Conservation (phyloP, 371 early-diverging fungal species). For the Apophysomyces variabilis region DNA sequence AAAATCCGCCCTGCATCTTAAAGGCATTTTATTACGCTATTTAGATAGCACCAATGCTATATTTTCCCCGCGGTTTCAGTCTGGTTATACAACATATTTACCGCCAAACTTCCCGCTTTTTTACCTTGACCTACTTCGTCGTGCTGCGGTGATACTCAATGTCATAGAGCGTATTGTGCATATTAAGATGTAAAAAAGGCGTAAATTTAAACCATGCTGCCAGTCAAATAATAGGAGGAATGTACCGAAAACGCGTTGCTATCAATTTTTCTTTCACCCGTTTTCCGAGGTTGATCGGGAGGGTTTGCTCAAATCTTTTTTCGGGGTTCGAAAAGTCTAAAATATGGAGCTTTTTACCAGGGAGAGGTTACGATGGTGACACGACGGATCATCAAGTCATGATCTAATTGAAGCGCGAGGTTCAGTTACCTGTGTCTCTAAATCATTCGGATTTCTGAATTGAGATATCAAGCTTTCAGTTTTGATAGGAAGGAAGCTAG, state of each 20-base stretch:
- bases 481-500: not conserved
- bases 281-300: not conserved
- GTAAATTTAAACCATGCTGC: too few species aligned
- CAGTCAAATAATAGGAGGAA: too few species aligned
- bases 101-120: not conserved
- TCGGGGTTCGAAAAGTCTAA: not conserved
- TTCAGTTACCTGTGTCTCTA: too few species aligned
- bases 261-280: not conserved
- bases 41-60: not conserved
- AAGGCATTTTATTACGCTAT: not conserved
- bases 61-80: slow-evolving; percentile 4
- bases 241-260: too few species aligned
- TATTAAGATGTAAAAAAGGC: too few species aligned
- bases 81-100: slow-evolving; percentile 3
- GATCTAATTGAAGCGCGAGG: too few species aligned
- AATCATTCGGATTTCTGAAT: too few species aligned
- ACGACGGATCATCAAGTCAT: too few species aligned
- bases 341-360: too few species aligned
- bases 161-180: not conserved
- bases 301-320: not conserved
- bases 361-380: too few species aligned
- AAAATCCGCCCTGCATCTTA: not conserved
- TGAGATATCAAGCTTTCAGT: too few species aligned
- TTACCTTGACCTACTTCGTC: not conserved
- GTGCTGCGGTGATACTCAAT: not conserved